Base-by-base conservation (phyloP, 345 rosid species). In the Isatis tinctoria region DNA sequence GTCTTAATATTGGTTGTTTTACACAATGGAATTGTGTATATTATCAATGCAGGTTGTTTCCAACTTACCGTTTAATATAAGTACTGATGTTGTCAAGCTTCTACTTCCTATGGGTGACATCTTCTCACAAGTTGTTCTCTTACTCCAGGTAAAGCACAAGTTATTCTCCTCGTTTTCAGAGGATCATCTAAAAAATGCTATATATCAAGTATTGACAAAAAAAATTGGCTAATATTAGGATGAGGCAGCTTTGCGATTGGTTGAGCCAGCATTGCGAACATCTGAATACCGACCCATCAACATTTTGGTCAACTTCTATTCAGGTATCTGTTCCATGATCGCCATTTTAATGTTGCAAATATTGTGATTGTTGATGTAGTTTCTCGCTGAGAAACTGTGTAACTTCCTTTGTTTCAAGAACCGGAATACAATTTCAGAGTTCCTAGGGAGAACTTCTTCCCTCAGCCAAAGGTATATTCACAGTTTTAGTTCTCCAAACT, bases 71-170 rank as follows among this genome's bases (percentile, higher is more conserved):
- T 94, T 91, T 58, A 94, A 91, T 81, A 86, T 94, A 60, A 91
- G 91, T 80, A 94, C 87, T 18, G 96, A 94, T 75, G 87, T 91
- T 24, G 82, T 91, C 67, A 94, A 85, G 79, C 87, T 75, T 69
- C 86, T 94, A 78, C 95, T 94, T 82, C 97, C 98, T 1, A 84
- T 93, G 97, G 93, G 98, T 70, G 96, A 86, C 80, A 86, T 90
- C 47, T 88, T 91, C 79, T 89, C 98, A 4, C 86, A 91, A 82
- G 91, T 94, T 59, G 88, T 87, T 80, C 96, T 91, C 76, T 82
- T 94, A 66, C 93, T 94, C 52, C 94, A 94, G 95, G 97, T 90
- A 27, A 57, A 80, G 36, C 63, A 63, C 32, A 12, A 11, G 18
- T 36, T 51, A 36, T 18, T 64, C 14, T 67, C 26, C 65, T 22